A percentile compares a stretch with the other conserved stretches of the same genome.
Conservation (phyloP, 225 moss, liverwort and hornwort genomes). For the Bryoerythrophyllum caledonicum region DNA sequence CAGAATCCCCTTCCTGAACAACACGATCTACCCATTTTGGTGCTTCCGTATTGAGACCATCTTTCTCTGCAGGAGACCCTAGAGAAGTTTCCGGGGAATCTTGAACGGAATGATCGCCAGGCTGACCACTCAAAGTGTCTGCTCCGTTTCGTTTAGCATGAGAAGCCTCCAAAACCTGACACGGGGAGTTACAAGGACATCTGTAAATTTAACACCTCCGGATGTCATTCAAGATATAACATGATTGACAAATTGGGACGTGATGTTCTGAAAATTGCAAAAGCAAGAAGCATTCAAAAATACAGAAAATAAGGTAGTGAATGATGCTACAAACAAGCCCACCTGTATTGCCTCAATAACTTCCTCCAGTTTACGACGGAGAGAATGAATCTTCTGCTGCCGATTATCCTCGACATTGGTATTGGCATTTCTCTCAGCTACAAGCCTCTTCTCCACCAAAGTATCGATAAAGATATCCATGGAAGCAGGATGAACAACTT, state of each 20-base stretch:
- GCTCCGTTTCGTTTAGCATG: conserved; percentile 56
- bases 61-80: conserved; percentile 16
- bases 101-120: no score
- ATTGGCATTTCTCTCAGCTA: conserved; percentile 51
- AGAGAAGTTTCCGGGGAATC: conserved; percentile 4
- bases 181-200: conserved; percentile 7
- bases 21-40: conserved; percentile 59
- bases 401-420: conserved; percentile 53
- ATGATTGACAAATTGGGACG: not conserved
- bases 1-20: conserved; percentile 65
- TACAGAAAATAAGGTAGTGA: not conserved
- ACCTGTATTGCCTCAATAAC: conserved; percentile 87
- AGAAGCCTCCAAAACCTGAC: conserved; percentile 69
- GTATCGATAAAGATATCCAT: conserved; percentile 86
- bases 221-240: not conserved
- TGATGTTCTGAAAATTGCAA: not conserved
- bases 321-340: conserved; percentile 6
- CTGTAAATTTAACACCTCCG: not conserved
- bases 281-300: not conserved
- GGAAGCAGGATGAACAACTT: conserved; percentile 84
- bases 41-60: conserved; percentile 40
- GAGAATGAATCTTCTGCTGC: conserved; percentile 50
- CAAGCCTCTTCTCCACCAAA: conserved; percentile 77
- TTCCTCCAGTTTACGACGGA: conserved; percentile 80
- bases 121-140: conserved; percentile 29